Base-by-base conservation (phyloP, 257 asterid species). In the Scutellaria galericulata region DNA sequence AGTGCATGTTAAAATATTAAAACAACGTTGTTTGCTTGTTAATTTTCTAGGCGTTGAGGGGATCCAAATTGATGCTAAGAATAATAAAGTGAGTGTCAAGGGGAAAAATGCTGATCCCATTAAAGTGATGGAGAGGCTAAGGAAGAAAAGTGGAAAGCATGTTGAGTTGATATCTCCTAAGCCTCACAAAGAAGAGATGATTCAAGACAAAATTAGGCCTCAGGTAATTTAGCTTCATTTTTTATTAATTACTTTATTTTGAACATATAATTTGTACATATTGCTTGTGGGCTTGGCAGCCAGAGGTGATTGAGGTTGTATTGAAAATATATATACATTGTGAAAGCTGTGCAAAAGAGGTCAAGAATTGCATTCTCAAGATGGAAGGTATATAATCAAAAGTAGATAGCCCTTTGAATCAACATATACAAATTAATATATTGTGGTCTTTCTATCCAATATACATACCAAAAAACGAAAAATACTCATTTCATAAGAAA, bases 281-380 rank as follows among this genome's bases (percentile, higher is more conserved):
- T 57, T n/a, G n/a, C 5, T 46, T 51, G 40, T 54, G 22, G 42
- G 41, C 5, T 3, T 24, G 3, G 75, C 73, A 84, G 87, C 81
- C 77, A 7, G 63, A 81, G 46, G 79, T 84, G 78, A 59, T 75
- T 24, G 98, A 86, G 73, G 84, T 83, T 11, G 77, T 80, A 15
- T 44, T 90, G 74, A 88, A 92, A 77, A 44, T 88, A 1, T 71
- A 85, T 35, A 53, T 90, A 9, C 94, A 88, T 53, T 92, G 98
- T 74, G 89, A 82, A 73, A 80, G 92, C 0, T 92, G 98, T 78
- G 89, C 82, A 3, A 87, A 81, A 65, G 92, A 88, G 52, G 89
- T 86, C 68, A 86, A 88, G 79, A 66, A 61, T 6, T 78, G 86
- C 31, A 78, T 92, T 63, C 90, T 74, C 58, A 78, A 88, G 40